Base-by-base conservation (phyloP, 108 stramenopile species). In the Cyclotella atomus region DNA sequence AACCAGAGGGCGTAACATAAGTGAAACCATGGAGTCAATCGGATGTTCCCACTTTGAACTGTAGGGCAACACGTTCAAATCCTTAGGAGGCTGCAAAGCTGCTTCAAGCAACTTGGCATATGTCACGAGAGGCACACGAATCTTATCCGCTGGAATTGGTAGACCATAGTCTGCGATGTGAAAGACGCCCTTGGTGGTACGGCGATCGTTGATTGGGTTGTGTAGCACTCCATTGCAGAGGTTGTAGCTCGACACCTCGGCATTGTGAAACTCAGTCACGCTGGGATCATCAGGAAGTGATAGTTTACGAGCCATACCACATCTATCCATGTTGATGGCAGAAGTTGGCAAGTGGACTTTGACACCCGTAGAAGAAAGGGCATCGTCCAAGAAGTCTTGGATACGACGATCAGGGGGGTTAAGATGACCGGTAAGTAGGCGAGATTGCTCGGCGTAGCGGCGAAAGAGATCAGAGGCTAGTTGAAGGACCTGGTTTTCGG, bases 121-220 rank as follows among this genome's bases (percentile, higher is more conserved):
- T 10, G 85, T 74, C 17, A 86, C 46, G 35, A 86, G 78, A 28
- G 85, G 85, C 23, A 86, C 85, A 24, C 35, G 59, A 43, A 86
- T 81, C 60, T 86, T 86, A 62, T 86, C 85, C n/a, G 79, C 85
- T n/a, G 85, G 85, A n/a, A 86, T 61, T 1, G 85, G 85, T 24
- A 86, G 55, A 12, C 85, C 85, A 32, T 81, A 86, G 47, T 86
- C 85, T 5, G 85, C 85, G 27, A 86, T 82, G 35, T 85, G 85
- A 32, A 85, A 85, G 28, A 83, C 82, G 15, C 82, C 82, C 60
- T 85, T 83, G 0, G 85, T 85, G 27, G 85, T 85, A 25, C 85
- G 77, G 21, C 81, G 77, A 55, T 85, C 85, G 49, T 83, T 83
- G 64, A 83, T 56, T 16, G 85, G 85, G 33, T 85, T 85, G 60